Base-by-base conservation (phyloP, 192 early-diverging fungal genomes). In the Linderina pennispora region DNA sequence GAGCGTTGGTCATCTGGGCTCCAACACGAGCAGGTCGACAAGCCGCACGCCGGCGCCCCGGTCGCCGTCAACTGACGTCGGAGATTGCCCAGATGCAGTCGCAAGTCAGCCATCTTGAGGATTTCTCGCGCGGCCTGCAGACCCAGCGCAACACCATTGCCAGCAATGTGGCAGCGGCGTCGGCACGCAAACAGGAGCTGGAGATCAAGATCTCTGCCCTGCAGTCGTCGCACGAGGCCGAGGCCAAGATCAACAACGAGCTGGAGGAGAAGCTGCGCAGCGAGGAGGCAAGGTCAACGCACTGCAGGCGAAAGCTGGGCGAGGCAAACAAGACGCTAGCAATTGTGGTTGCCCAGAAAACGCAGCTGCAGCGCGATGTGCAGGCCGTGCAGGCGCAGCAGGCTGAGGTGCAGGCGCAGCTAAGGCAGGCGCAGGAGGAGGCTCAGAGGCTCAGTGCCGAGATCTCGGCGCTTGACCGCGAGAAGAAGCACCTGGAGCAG, bases 181-280 rank as follows among this genome's bases (percentile, higher is more conserved):
- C 50, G 26, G 44, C 57, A 31, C 70, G 58, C 33, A 74, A 66
- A 43, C 70, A 66, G 25, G 70, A 66, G 48, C 63, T 74, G n/a
- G 63, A 65, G 48, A 48, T 65, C 5, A 53, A 52, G 35, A 52
- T 74, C 22, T 33, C 58, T 8, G 63, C 70, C 22, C 36, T 62
- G 39, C 58, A 66, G 43, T 60, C 70, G 9, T 53, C 70, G 34
- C 63, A 74, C 40, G 70, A 74, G 9, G 70, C 58, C 13, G 70
- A 74, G 44, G 50, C 47, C 20, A 46, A 62, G 3, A 57, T 74
- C 36, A 74, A 74, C 59, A 49, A 62, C 42, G 70, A 74, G 63
- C 54, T 74, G 35, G 43, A 62, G 36, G 63, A 66, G 45, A 62
- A 44, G 43, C 63, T 74, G 15, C 48, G 44, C 36, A 31, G 13